Evolutionary conservation across 306 rosid genomes (phyloP), one percentile per base, ranked within the genome.

Genomic region (Pyrus communis): DNA sequence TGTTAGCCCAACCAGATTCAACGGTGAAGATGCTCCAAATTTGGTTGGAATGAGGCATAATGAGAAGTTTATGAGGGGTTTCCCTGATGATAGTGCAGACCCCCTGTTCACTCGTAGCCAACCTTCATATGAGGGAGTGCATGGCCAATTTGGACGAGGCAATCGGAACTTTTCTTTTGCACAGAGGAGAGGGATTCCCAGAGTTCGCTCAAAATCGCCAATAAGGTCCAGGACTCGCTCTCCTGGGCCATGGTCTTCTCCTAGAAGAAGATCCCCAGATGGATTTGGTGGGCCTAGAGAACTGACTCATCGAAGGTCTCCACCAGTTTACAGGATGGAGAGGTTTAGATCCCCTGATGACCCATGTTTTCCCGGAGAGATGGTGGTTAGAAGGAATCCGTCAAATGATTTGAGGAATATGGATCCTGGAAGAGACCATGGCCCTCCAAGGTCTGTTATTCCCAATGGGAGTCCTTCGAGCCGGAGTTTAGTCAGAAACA

Each of bases 261-360:
- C 96, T 22, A 86, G 90, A 75, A 86, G 94, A 71, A 90, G 97
- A 78, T 86, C 94, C 46, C 91, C 91, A 5, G 88, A 91, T 42
- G 88, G 88, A 33, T 94, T 90, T 88, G 85, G 85, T 71, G 92
- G 93, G 42, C 94, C 85, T 79, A 86, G 89, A 69, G 95, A 86
- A 67, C 27, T 87, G 68, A 77, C 69, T 38, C 90, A 84, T 75
- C 91, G 84, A 79, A 84, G 96, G 81, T 85, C 98, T 64, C 77
- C 89, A 7, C 87, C 93, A 5, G 67, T 87, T 74, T 92, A 83
- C 85, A 80, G 93, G 77, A 80, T 77, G 84, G 89, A 88, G 71
- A 86, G 91, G 79, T 86, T 94, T 90, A 92, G 96, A 83, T 90
- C 95, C 57, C 98, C 96, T 8, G 92, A 91, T 31, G 90, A 90